Conservation (phyloP, 352 stramenopile species). For the Globisporangium polare region DNA sequence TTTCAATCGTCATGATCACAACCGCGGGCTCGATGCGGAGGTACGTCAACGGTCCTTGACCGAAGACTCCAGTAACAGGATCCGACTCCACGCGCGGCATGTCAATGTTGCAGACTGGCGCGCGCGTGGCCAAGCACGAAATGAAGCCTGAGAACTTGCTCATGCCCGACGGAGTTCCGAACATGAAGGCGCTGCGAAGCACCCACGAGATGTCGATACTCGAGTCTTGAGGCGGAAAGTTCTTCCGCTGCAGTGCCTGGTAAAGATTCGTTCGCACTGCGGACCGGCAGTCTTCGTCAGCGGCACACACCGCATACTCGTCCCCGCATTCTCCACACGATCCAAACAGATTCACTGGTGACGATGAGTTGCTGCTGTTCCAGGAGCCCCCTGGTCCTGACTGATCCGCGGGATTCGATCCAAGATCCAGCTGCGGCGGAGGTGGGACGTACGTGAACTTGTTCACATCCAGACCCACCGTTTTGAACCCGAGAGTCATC, state of each 20-base stretch:
- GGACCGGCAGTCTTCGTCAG: slow-evolving; percentile 31
- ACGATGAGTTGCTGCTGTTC: not conserved
- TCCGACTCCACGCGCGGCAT: not conserved
- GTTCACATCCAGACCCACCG: slow-evolving; percentile 26
- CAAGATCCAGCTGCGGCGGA: slow-evolving; percentile 26
- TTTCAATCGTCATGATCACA: not conserved
- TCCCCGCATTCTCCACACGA: slow-evolving; percentile 21
- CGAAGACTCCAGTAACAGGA: not conserved
- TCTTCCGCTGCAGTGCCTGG: slow-evolving; percentile 13
- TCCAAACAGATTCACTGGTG: slow-evolving; percentile 7
- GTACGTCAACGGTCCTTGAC: not conserved
- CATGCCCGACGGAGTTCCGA: slow-evolving; percentile 29
- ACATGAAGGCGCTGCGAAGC: slow-evolving; percentile 19
- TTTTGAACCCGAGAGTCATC: slow-evolving; percentile 10
- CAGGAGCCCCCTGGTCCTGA: not conserved
- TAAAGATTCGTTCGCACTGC: slow-evolving; percentile 31
- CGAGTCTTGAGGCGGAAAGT: not conserved
- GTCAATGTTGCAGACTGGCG: slow-evolving; percentile 20
- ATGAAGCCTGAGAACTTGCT: slow-evolving; percentile 26
- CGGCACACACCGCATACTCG: slow-evolving; percentile 20
- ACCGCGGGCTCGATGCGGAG: not conserved
- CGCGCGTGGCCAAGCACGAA: slow-evolving; percentile 21
- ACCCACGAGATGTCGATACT: slow-evolving; percentile 5
- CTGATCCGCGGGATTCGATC: slow-evolving; percentile 15
- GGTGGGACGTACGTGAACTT: slow-evolving; percentile 42